Base-by-base conservation (phyloP, 1,139 yeast genomes). In the Debaryomyces udenii region DNA sequence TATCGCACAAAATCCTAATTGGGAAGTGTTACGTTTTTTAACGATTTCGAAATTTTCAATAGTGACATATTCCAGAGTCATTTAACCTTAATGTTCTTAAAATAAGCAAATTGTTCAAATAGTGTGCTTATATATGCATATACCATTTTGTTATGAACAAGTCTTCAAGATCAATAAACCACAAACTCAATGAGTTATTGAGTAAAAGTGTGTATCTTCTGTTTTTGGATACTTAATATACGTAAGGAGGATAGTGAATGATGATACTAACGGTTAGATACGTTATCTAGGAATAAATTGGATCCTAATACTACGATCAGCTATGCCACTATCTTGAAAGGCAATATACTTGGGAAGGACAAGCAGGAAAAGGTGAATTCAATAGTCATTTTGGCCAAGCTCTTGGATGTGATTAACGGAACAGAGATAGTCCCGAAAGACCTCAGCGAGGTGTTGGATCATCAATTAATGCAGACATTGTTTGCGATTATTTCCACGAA, bases 341-440 rank as follows among this genome's bases (percentile, higher is more conserved):
- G 60, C 9, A 69, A 72, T 36, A 73, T 76, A 37, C 56, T 72
- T 42, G 78, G 78, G 10, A 64, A 65, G 42, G 78, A 74, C 47
- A 75, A 76, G 47, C 74, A 74, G 49, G 81, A 76, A 46, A 75
- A 74, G 50, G 77, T 76, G 42, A 78, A 78, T 53, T 68, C 75
- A 14, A 76, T 78, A 9, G 78, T 78, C 10, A 79, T 78, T 6
- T 61, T 78, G 42, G 80, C 82, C 26, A 78, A 76, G 50, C 62
- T 75, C 27, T 61, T 78, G 40, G 83, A 78, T 42, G 69, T 72
- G 46, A 56, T 71, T 17, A 56, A 64, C 22, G 65, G 70, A 6
- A 62, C 67, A 24, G 72, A 73, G 10, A 72, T 76, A 1, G 61
- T 60, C 17, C 62, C 72, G 9, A 66, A 70, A 37, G 69, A 64